A percentile compares a stretch with the other conserved stretches of the same genome.
phyloP scores from a whole-genome alignment of 2,329 filamentous ascomycete genomes.

The Fusarium sp. region DNA sequence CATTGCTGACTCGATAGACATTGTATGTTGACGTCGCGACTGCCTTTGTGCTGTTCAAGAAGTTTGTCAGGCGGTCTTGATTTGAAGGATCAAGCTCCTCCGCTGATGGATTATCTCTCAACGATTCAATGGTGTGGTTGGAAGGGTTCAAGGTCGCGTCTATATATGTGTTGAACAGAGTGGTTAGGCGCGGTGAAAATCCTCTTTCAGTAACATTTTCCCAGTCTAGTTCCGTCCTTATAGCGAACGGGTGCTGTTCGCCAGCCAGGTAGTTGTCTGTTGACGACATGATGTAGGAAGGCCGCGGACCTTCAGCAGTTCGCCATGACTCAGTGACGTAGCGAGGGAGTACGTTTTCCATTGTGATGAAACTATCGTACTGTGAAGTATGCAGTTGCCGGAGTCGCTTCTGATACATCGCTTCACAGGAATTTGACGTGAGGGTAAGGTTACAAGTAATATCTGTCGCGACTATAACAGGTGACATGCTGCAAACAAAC shows the following conservation, averaged over 20 bases:
- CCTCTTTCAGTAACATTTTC: neutral
- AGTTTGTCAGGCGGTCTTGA: neutral
- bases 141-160: constrained; percentile 5
- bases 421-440: neutral
- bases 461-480: neutral
- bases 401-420: neutral
- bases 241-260: neutral
- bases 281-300: neutral
- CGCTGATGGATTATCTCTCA: neutral
- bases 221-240: neutral
- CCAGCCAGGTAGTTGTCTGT: neutral
- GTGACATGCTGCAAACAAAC: constrained; percentile 6
- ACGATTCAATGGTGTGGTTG: neutral
- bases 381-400: no score
- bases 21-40: neutral
- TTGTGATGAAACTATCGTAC: no score
- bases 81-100: neutral
- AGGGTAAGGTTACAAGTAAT: neutral
- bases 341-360: no score
- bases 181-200: constrained; percentile 17
- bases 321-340: neutral
- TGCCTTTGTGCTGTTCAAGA: neutral
- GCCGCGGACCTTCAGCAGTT: neutral
- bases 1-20: constrained; percentile 2
- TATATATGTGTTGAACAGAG: constrained; percentile 20